Evolutionary conservation across 2,329 filamentous ascomycete genomes (phyloP), one percentile per base, ranked within the genome.

Genomic region (Ceratocystis lukuohia): DNA sequence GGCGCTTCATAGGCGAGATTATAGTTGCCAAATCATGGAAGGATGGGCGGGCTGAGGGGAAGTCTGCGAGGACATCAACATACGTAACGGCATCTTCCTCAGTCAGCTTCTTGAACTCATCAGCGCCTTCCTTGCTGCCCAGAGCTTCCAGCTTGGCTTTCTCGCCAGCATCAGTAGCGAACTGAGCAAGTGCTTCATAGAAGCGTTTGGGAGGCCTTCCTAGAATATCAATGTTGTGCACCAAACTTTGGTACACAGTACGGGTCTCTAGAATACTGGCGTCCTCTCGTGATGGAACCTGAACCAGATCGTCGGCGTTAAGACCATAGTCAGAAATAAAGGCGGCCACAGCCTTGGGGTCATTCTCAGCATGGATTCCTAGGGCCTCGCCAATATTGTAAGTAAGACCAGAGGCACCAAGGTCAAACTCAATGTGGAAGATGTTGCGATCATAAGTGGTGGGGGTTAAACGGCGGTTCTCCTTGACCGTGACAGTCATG

Each of bases 341-440:
- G 53, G 88, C 83, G 70, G 85, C 79, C 68, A 97, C 87, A 69
- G 94, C 83, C 59, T 80, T 78, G 61, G 86, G 82, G 75, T 97
- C 88, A 76, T 99, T 99, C 77, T 97, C 90, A 5, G 91, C 90
- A 75, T 99, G 94, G 69, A 99, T 92, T 70, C 94, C 94, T 20
- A 99, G 86, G 61, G 94, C 94, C 79, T 99, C 94, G 67, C 94
- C 94, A 72, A 99, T 97, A 74, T 96, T 90, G 78, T 99, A 99
- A 53, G 85, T 96, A 70, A 99, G 85, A 48, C 92, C 93, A 44
- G 93, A 96, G 72, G 87, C 78, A 68, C 93, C 93, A 28, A 99
- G 84, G 74, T 97, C 94, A 73, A 99, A 99, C 77, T 99, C 94
- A 69, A 99, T 97, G 79, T 99, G 94, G 87, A 99, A 99, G 77